Evolutionary conservation across 2,329 filamentous ascomycete genomes (phyloP), one percentile per base, ranked within the genome.

Genomic region (Xylaria sp.): DNA sequence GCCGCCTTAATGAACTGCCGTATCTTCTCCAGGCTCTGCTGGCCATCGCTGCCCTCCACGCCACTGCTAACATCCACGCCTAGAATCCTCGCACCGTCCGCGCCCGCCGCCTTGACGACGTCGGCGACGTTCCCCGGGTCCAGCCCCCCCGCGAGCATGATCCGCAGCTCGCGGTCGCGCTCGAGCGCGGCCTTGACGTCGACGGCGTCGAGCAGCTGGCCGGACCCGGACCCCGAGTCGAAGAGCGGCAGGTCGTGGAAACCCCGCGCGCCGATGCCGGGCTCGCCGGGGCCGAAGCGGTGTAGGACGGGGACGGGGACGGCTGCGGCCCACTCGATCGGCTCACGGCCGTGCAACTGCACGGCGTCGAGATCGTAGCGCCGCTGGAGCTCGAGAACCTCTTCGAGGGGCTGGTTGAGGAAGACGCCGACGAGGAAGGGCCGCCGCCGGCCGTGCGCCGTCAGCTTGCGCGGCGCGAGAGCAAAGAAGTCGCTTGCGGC

Each of bases 1-100:
- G 87, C 90, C 34, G 86, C 85, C 68, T 84, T 82, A 39, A 97
- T 79, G 72, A 99, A 99, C 3, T 82, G 84, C 59, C 79, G 78
- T 63, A 99, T 97, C 76, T 89, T 95, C 17, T 85, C 83, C 52
- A 93, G 66, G 71, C 87, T 89, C 73, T 99, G 94, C 68, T 85
- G 78, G 2, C 92, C 93, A 63, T 88, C 83, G 34, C 85, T 79
- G 66, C 90, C 86, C 74, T 97, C 94, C 2, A 99, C 92, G 0
- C 95, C 95, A 67, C 91, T 96, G 72, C 92, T 96, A 18, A 96
- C 91, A 76, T 99, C 94, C 2, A 99, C 89, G 1, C 88, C 92
- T 29, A 92, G 76, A 11, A 97, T 83, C 55, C 87, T 84, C 8
- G 78, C 78, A 21, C 78, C 78, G 8, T 84, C 70, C 6, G 81